Evolutionary conservation across 2,329 filamentous ascomycete genomes (phyloP), one percentile per base, ranked within the genome.

Genomic region (Alternaria gaisen): DNA sequence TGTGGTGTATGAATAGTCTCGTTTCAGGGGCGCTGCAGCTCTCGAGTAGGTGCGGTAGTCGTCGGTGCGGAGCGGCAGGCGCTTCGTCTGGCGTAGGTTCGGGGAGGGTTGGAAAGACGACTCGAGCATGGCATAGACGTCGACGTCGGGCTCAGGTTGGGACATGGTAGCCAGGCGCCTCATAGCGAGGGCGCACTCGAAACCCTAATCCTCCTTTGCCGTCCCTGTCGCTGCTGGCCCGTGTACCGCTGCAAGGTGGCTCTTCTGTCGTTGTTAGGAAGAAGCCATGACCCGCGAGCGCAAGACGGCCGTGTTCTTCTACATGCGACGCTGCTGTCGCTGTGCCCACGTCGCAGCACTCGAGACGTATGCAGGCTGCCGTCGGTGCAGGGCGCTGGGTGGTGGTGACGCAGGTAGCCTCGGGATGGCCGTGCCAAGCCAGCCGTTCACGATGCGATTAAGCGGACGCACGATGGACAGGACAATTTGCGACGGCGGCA

Each of bases 91-190:
- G 60, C 65, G 71, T 16, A 73, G 61, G 30, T 69, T 65, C 9
- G 76, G 69, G 8, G 70, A 65, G 41, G 70, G 52, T 40, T 68
- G 56, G 66, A 77, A 76, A 18, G 76, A 73, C 24, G 71, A 70
- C 44, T 77, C 73, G 54, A 77, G 75, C 61, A 73, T 58, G 28
- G 69, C 63, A 66, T 75, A 74, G 41, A 71, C 60, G 60, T 72
- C 66, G 41, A 71, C 60, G 60, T 72, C 66, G 3, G 72, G 55
- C 63, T 56, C 67, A n/a, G 57, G n/a, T 36, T 51, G 60, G 42
- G 69, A 41, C 75, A 77, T 77, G 61, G 26, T 61, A n/a, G 50
- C n/a, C 34, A 41, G n/a, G 16, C 26, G 48, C 28, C 38, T 41
- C 18, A 9, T n/a, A 24, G 18, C 20, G 38, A 28, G 24, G 43